Evolutionary conservation across 2,329 filamentous ascomycete species (phyloP).

Genomic region (Fusarium heterosporum): DNA sequence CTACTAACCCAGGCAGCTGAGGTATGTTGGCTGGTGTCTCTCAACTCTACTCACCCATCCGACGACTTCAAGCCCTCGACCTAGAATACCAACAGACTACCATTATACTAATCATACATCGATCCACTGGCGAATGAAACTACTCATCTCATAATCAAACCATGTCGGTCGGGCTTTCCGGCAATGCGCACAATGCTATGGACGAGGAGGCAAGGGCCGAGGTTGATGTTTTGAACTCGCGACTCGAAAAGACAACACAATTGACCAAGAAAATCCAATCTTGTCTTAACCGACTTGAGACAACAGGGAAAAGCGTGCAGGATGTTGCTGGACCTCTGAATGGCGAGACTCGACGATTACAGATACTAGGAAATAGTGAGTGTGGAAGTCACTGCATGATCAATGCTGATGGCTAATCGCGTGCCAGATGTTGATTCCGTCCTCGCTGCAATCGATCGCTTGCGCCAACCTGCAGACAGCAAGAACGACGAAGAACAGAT

Average conservation of each 20-base stretch:
- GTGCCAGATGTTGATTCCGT: constrained; percentile 83
- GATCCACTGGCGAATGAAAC: constrained; percentile 1
- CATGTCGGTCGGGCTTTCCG: constrained; percentile 65
- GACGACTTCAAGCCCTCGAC: constrained; percentile 1
- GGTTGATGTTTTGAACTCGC: constrained; percentile 76
- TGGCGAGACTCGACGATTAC: constrained; percentile 89
- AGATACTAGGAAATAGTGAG: constrained; percentile 83
- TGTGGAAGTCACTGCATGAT: constrained; percentile 13
- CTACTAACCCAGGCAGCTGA: background rate
- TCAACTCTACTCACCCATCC: constrained; percentile 12
- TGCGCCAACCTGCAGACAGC: constrained; percentile 91
- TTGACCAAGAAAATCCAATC: constrained; percentile 96
- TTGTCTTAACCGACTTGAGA: constrained; percentile 84
- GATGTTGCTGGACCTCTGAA: constrained; percentile 94
- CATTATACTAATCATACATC: background rate
- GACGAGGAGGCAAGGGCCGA: constrained; percentile 77
- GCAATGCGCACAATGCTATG: constrained; percentile 60
- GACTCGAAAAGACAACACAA: constrained; percentile 90
- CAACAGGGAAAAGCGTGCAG: constrained; percentile 88
- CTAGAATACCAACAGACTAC: constrained; percentile 4
- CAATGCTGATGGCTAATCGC: constrained; percentile 26
- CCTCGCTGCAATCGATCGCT: constrained; percentile 85
- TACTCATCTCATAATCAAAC: background rate
- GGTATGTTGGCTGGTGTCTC: constrained; percentile 3
- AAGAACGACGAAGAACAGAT: constrained; percentile 93